phyloP scores from a whole-genome alignment of 2,329 filamentous ascomycete genomes.

The Bipolaris victoriae region DNA sequence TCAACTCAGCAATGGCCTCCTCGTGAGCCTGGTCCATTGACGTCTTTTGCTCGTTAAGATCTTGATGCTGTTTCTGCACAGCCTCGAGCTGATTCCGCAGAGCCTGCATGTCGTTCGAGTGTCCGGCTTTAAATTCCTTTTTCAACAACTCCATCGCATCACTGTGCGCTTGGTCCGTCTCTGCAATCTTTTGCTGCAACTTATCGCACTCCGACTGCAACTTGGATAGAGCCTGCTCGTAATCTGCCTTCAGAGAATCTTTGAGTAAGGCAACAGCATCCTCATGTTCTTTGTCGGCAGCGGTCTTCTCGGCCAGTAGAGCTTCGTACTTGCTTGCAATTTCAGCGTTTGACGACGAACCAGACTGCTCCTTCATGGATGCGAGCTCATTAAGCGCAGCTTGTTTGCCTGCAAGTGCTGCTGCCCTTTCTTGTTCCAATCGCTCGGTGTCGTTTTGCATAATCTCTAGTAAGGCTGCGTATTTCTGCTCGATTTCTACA shows the following conservation, averaged over 20 bases:
- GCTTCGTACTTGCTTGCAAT: conserved; percentile 36
- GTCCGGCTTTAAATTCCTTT: conserved; percentile 37
- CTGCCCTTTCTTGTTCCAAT: conserved; percentile 38
- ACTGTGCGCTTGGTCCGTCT: conserved; percentile 39
- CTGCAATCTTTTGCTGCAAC: conserved; percentile 30
- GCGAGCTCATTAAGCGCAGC: conserved; percentile 35
- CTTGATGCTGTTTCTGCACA: conserved; percentile 34
- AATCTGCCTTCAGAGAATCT: conserved; percentile 35
- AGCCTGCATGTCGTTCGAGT: conserved; percentile 34
- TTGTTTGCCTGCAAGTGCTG: conserved; percentile 31
- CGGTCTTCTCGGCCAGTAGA: conserved; percentile 34
- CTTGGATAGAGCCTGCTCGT: conserved; percentile 30
- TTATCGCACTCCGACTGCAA: conserved; percentile 35
- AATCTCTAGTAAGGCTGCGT: conserved; percentile 36
- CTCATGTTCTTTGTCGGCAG: conserved; percentile 39
- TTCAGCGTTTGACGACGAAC: conserved; percentile 25
- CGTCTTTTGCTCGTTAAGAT: conserved; percentile 38
- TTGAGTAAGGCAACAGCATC: conserved; percentile 34
- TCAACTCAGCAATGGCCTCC: conserved; percentile 45
- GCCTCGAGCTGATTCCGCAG: conserved; percentile 37
- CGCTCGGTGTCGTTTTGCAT: conserved; percentile 33
- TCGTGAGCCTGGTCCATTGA: conserved; percentile 42
- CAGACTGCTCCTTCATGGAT: conserved; percentile 27
- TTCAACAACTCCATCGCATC: conserved; percentile 41
- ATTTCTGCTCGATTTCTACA: conserved; percentile 41